These are phyloP conservation scores for Lodderomyces theae DNA, from an alignment of 1,139 yeast species.

Conservation along the genomic window DNA sequence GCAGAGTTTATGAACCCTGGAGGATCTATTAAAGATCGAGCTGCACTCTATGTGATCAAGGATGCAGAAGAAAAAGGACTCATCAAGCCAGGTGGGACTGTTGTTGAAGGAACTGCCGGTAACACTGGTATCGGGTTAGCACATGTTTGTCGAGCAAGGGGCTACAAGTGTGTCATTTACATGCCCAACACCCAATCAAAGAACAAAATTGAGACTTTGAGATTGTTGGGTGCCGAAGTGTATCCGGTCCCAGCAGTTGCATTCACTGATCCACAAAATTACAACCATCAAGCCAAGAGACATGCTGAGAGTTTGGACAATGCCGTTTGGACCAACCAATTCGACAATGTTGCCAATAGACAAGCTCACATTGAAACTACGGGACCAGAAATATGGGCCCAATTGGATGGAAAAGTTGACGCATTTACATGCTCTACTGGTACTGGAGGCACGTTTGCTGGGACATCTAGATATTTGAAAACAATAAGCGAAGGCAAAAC, in stretches of 20 bases:
- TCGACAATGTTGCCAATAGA: slow-evolving; percentile 82
- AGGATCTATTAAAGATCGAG: slow-evolving; percentile 89
- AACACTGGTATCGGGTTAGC: slow-evolving; percentile 92
- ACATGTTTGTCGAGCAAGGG: slow-evolving; percentile 79
- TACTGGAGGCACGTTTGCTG: slow-evolving; percentile 90
- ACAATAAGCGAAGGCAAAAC: slow-evolving; percentile 56
- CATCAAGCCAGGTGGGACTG: slow-evolving; percentile 62
- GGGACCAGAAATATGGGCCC: slow-evolving; percentile 92
- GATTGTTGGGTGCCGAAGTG: slow-evolving; percentile 79
- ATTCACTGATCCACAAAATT: slow-evolving; percentile 73
- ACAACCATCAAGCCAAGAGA: slow-evolving; percentile 79
- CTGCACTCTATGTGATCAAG: slow-evolving; percentile 73
- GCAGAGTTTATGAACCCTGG: slow-evolving; percentile 96
- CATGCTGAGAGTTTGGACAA: slow-evolving; percentile 73
- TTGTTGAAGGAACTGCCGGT: slow-evolving; percentile 51
- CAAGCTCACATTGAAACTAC: slow-evolving; percentile 89
- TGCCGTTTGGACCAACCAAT: slow-evolving; percentile 91
- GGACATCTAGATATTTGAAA: slow-evolving; percentile 72
- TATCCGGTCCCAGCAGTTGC: slow-evolving; percentile 91
- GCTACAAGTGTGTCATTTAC: slow-evolving; percentile 79
- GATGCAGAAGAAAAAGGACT: slow-evolving; percentile 77
- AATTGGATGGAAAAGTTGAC: slow-evolving; percentile 73
- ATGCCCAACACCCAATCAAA: slow-evolving; percentile 90
- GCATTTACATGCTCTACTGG: slow-evolving; percentile 90
- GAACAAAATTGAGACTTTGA: slow-evolving; percentile 68